Evolutionary conservation across 495 filamentous ascomycete genomes (phyloP), one percentile per base, ranked within the genome.

Genomic region (Clavariopsis aquatica): DNA sequence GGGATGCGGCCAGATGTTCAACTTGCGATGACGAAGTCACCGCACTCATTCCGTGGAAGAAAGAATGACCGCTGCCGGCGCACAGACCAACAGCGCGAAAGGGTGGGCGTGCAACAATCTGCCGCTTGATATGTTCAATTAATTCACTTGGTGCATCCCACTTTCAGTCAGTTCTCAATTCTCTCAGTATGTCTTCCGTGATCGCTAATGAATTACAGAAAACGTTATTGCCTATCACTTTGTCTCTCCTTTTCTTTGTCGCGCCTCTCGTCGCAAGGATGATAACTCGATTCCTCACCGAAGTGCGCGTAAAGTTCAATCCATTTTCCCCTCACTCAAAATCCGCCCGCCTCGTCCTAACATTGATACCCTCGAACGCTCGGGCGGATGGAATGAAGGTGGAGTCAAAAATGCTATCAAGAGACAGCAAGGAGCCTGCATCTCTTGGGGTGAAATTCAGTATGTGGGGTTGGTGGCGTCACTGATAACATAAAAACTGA

Each of bases 201-300:
- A 19, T 62, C 47, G 28, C 20, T 46, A 27, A 51, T 17, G 52
- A 45, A 12, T 34, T 2, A 17, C 28, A 62, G 60, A 23, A 12
- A 22, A 17, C 54, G 17, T 20, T 27, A 13, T 34, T 29, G 7
- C 31, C 52, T n/a, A 23, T n/a, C 29, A 10, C 52, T 41, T 7
- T 10, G n/a, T 56, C 20, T 38, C 8, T 36, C 46, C 47, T 13
- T 29, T 24, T 23, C 9, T 23, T 56, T 34, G 27, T 49, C 17
- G 10, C 0, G 12, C 57, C 54, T 49, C 17, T 1, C 0, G 12
- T 54, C 54, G 36, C 57, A 74, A 84, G 74, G 62, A 98, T 98
- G 94, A 87, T 96, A 47, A 95, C 90, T 52, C 82, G 84, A 70
- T 91, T 88, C 80, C 88, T 98, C 78, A 89, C 91, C 72, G 82